Evolutionary conservation across 345 rosid genomes (phyloP).

Genomic region (Ricinus communis): DNA sequence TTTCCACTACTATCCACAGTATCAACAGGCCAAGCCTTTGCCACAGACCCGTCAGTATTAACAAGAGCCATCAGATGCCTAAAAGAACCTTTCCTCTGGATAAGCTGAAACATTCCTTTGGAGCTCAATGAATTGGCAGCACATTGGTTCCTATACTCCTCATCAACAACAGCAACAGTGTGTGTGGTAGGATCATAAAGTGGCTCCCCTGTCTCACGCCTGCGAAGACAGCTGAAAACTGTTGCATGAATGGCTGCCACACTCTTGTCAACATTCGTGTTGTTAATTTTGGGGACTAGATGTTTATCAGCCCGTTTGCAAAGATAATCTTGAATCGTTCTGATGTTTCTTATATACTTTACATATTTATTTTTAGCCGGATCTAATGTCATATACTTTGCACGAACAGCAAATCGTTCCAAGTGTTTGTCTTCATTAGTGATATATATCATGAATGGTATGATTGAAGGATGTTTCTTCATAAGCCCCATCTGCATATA

Average conservation of each 20-base stretch:
- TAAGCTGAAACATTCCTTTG: slow-evolving; percentile 97
- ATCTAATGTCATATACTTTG: slow-evolving; percentile 98
- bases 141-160: slow-evolving; percentile 92
- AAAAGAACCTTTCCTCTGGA: slow-evolving; percentile 90
- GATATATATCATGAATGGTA: slow-evolving; percentile 96
- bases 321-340: slow-evolving; percentile 93
- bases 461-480: slow-evolving; percentile 97
- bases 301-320: slow-evolving; percentile 97
- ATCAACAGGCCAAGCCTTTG: slow-evolving; percentile 91
- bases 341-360: slow-evolving; percentile 85
- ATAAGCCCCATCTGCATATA: slow-evolving; percentile 89
- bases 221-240: slow-evolving; percentile 90
- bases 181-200: slow-evolving; percentile 80
- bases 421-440: slow-evolving; percentile 94
- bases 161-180: slow-evolving; percentile 72
- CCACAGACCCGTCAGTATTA: slow-evolving; percentile 89
- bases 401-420: slow-evolving; percentile 98
- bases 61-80: slow-evolving; percentile 98
- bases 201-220: slow-evolving; percentile 80
- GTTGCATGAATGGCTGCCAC: slow-evolving; percentile 98
- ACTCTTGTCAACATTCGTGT: slow-evolving; percentile 94
- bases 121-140: slow-evolving; percentile 90
- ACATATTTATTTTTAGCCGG: slow-evolving; percentile 96
- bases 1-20: slow-evolving; percentile 56
- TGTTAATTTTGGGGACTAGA: slow-evolving; percentile 93